Evolutionary conservation across 176 grass and related monocot genomes (phyloP).

Genomic region (Secale cereale): DNA sequence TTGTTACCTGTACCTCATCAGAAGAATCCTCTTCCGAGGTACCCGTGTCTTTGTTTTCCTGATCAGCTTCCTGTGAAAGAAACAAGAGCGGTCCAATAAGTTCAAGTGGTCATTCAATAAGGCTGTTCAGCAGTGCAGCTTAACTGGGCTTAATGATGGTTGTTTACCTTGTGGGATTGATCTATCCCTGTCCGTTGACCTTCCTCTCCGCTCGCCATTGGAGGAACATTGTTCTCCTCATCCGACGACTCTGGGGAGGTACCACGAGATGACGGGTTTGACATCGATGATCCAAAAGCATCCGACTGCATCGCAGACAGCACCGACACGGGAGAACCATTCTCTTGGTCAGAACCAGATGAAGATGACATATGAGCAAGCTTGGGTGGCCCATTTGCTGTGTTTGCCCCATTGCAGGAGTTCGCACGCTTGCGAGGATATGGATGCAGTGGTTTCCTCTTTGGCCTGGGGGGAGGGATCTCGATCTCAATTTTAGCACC

Average conservation of each 20-base stretch:
- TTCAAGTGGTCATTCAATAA: not conserved
- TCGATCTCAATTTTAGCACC: conserved; percentile 37
- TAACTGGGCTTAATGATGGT: not conserved
- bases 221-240: conserved; percentile 24
- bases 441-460: conserved; percentile 83
- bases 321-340: conserved; percentile 70
- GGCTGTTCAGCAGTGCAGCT: not conserved
- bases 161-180: conserved; percentile 36
- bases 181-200: conserved; percentile 9
- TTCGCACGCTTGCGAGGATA: conserved; percentile 77
- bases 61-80: conserved; percentile 33
- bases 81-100: not conserved
- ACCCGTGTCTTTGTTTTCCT: conserved; percentile 19
- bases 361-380: conserved; percentile 26
- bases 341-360: conserved; percentile 56
- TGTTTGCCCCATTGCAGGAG: not conserved
- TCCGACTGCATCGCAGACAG: conserved; percentile 59
- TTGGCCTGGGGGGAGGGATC: conserved; percentile 92
- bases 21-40: conserved; percentile 46
- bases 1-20: conserved; percentile 49
- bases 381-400: conserved; percentile 16
- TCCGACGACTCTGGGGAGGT: conserved; percentile 41
- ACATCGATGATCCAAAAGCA: conserved; percentile 45
- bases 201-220: not conserved
- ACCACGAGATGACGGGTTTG: conserved; percentile 33